Evolutionary conservation across 2,329 filamentous ascomycete genomes (phyloP), one percentile per base, ranked within the genome.

Genomic region (Rhexocercosporidium sp.): DNA sequence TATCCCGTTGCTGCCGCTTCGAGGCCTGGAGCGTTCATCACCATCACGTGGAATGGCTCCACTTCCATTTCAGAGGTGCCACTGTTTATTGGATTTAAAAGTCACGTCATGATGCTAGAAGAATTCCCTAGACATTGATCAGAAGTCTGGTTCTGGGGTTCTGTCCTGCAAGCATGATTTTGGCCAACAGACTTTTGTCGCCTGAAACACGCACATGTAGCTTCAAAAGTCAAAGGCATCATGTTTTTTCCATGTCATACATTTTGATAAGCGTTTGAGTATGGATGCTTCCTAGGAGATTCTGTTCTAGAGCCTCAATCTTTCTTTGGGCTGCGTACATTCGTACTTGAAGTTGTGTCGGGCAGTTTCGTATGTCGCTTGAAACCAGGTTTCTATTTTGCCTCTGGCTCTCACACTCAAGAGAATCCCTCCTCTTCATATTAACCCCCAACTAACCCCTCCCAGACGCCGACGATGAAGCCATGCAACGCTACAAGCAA

Each of bases 401-500:
- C 14, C 31, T 37, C 4, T 8, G 6, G 12, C 11, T 37, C 29
- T 31, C 5, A 4, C n/a, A 22, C 4, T 47, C 39, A 16, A 18
- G 9, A 60, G 12, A 18, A 16, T 22, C n/a, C 1, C 27, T 29
- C 18, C 27, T 27, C 18, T 34, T 7, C 14, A 25, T 22, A 4
- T 18, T 9, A 25, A 51, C 8, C 29, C 25, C 44, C 37, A 27
- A 37, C 70, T 72, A 65, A 71, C 63, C 4, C 22, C 25, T 62
- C 49, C 65, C 59, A 76, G 76, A 77, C 69, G 73, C 73, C 63
- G 83, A 92, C 76, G 96, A 99, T 80, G 95, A 98, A 81, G 96
- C 95, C 69, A 90, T 99, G 76, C 92, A 96, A 82, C 92, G 95
- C 77, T 99, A 97, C 92, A 99, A 99, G 85, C 88, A 95, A 77